Base-by-base conservation (phyloP, 2,329 filamentous ascomycete species). In the Moelleriella libera region DNA sequence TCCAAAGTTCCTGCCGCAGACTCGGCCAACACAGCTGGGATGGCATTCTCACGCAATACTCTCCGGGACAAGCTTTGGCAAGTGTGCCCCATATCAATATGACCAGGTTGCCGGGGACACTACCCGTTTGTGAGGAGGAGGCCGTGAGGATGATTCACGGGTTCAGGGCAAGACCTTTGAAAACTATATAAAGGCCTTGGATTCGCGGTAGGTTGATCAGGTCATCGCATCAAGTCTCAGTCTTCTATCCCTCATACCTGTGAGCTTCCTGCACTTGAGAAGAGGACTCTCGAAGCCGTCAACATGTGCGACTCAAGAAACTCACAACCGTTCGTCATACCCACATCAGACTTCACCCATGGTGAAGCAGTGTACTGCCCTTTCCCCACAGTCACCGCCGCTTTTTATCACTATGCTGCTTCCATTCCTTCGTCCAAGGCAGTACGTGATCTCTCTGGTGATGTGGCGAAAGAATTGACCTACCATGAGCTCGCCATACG, bases 401-500 rank as follows among this genome's bases (percentile, higher is more conserved):
- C 65, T 14, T 66, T 68, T 52, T 63, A 65, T 31, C 61, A 65
- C 41, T 55, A 63, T 53, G 68, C 64, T 8, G 56, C 60, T 43
- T 51, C 52, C 10, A 58, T 60, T 31, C 68, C 70, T 14, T 55
- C 64, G 29, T 56, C 53, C 45, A 57, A 60, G 31, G 70, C 71
- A 11, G 59, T 69, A 21, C 62, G 64, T 48, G 57, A 66, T 53
- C 50, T 66, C 37, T 60, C 64, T 7, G 50, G 50, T 8, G 47
- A 51, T 8, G 49, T 53, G 4, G 42, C 40, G 39, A 58, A 54
- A 14, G 59, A 63, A 45, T 56, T 74, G 47, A 70, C 70, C 5
- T 75, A 75, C 53, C 52, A 54, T 4, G 63, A 71, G 47, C 66
- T 75, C 44, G 67, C 69, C 37, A 55, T 48, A 39, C 59, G 62